phyloP scores from a whole-genome alignment of 768 basidiomycete genomes.

The Holtermannia corniformis region DNA sequence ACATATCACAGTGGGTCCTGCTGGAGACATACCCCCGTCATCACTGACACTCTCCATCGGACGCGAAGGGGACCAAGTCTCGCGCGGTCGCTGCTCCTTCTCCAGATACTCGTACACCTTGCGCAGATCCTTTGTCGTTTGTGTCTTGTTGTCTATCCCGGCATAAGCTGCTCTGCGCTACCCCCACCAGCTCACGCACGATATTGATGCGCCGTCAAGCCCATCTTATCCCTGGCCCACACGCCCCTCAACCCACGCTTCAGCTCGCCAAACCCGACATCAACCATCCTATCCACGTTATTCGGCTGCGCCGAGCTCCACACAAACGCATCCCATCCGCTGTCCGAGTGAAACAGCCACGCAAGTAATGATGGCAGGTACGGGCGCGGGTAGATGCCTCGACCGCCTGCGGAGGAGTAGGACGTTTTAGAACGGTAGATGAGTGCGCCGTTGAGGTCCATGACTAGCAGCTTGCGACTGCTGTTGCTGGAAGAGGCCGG shows the following conservation, averaged over 20 bases:
- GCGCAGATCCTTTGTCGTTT: conserved; percentile 36
- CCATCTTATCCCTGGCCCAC: conserved; percentile 35
- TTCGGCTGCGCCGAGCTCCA: conserved; percentile 39
- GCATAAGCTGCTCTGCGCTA: neutral
- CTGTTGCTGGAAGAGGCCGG: no score
- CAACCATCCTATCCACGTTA: conserved; percentile 35
- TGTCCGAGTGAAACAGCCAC: conserved; percentile 25
- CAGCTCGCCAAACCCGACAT: conserved; percentile 27
- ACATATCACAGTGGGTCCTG: neutral
- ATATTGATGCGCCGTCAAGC: conserved; percentile 23
- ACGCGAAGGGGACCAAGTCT: conserved; percentile 14
- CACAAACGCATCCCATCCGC: conserved; percentile 35
- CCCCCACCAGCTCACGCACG: conserved; percentile 14
- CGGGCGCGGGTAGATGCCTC: conserved; percentile 22
- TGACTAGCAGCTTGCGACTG: conserved; percentile 36
- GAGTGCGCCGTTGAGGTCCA: conserved; percentile 40
- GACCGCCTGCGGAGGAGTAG: neutral
- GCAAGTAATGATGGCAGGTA: conserved; percentile 32
- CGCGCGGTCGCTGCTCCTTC: no score
- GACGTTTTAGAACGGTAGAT: conserved; percentile 25
- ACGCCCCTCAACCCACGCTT: conserved; percentile 19
- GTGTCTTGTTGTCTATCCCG: conserved; percentile 24
- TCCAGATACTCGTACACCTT: conserved; percentile 27
- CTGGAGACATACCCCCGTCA: neutral
- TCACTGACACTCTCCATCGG: neutral